Conservation (phyloP, 345 rosid genomes). For the Corchorus olitorius region DNA sequence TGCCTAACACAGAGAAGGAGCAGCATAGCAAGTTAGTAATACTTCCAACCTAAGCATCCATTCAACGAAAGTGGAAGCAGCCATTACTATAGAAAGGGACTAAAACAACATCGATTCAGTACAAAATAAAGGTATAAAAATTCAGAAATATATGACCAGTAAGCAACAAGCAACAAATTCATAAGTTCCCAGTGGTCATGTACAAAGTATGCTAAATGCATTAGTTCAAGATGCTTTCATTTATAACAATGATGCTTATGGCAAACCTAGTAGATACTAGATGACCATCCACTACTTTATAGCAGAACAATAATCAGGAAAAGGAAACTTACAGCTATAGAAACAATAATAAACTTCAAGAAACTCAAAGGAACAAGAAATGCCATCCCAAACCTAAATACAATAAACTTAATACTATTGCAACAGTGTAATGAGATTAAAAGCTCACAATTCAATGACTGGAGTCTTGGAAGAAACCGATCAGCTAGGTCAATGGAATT, state of each 20-base stretch:
- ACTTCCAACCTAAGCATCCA: background rate
- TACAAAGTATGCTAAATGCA: too few species aligned
- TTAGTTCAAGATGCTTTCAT: background rate
- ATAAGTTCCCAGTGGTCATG: too few species aligned
- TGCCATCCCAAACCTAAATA: background rate
- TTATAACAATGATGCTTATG: too few species aligned
- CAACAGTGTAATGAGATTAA: slow-evolving; percentile 8
- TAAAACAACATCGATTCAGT: background rate
- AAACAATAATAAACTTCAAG: background rate
- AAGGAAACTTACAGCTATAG: background rate
- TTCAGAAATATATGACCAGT: background rate
- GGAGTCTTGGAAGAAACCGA: slow-evolving; percentile 86
- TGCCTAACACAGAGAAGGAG: slow-evolving; percentile 45
- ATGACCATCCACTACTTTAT: background rate
- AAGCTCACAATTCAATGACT: slow-evolving; percentile 73
- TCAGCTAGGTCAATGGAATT: slow-evolving; percentile 92
- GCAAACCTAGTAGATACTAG: background rate
- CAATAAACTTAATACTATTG: background rate
- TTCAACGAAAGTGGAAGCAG: background rate
- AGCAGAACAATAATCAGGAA: background rate
- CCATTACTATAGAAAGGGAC: background rate
- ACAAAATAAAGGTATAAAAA: background rate
- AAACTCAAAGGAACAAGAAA: background rate
- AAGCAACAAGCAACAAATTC: background rate
- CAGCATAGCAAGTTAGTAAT: slow-evolving; percentile 17